These are phyloP conservation scores for Jamesozyma lodderae DNA, from an alignment of 805 yeast genomes.

Conservation along the genomic window DNA sequence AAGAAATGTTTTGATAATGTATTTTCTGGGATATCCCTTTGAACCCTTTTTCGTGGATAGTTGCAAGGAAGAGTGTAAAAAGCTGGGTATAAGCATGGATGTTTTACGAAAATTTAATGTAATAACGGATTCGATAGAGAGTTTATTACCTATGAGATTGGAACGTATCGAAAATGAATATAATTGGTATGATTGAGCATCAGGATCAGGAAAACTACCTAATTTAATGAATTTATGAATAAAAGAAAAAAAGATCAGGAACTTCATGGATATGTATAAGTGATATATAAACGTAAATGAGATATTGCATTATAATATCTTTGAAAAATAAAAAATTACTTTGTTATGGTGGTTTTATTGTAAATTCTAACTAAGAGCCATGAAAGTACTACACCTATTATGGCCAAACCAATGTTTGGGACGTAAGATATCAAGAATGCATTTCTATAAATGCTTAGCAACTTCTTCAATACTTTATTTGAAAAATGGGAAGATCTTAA, in stretches of 20 bases:
- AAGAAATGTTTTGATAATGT: slow-evolving; percentile 22
- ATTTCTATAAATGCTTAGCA: slow-evolving; percentile 19
- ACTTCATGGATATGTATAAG: no score
- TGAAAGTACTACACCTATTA: slow-evolving; percentile 14
- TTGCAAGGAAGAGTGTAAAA: slow-evolving; percentile 18
- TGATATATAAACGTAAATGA: no score
- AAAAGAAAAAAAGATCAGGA: no score
- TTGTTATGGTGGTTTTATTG: slow-evolving; percentile 4
- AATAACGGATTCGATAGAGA: slow-evolving; percentile 12
- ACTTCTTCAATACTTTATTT: slow-evolving; percentile 7
- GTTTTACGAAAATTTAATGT: slow-evolving; percentile 14
- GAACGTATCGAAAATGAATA: no score
- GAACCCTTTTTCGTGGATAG: slow-evolving; percentile 13
- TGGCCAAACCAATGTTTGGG: slow-evolving; percentile 20
- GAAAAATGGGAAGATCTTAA: slow-evolving; percentile 20
- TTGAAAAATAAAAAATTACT: no score
- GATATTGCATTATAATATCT: no score
- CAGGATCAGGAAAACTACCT: no score
- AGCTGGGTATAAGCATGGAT: slow-evolving; percentile 12
- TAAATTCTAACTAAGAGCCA: slow-evolving; percentile 10
- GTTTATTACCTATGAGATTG: slow-evolving; percentile 12
- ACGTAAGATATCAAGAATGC: slow-evolving; percentile 24
- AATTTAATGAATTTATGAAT: no score
- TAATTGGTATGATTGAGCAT: no score
- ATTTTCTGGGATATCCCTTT: slow-evolving; percentile 18